Evolutionary conservation across 129 eudicot genomes (phyloP), one percentile per base, ranked within the genome.

Genomic region (Silybum marianum): DNA sequence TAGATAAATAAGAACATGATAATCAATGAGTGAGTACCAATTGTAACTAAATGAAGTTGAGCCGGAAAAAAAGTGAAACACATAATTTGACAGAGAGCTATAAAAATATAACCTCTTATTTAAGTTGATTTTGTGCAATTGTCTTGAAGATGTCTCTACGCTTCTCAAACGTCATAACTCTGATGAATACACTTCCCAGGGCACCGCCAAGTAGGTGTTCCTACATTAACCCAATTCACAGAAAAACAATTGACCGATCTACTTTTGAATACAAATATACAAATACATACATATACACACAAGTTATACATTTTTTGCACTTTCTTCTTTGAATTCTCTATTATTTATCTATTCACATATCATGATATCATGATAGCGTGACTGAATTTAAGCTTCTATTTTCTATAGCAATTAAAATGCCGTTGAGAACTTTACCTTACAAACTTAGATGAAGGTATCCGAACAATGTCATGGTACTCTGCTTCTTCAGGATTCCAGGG

Each of bases 161-260:
- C 12, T 91, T 88, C 85, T 88, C 86, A 42, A 90, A 83, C 4
- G 87, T 84, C 7, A 83, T 44, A 19, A 72, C 87, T n/a, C 88
- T 88, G 38, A 80, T 46, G 18, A 85, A 51, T 7, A 84, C 19
- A 79, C 84, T 83, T 34, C 95, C 95, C 28, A 88, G 78, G 18
- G 90, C 86, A 34, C 82, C 86, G 67, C 91, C 95, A 6, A 91
- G 90, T 3, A 91, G 80, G 32, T 90, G 90, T 90, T 91, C 95
- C 95, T 88, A 88, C 77, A 40, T 22, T 72, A 36, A 36, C 25
- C 74, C 74, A 38, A 71, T 39, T 28, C 66, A 32, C 18, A 81
- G 21, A 51, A 72, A 69, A 67, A 34, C 36, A 26, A 19, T 22
- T 48, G 71, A 12, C 39, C 32, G 70, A 79, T 72, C 32, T 25